phyloP scores from a whole-genome alignment of 1,139 yeast genomes.

The Diutina rugosa region DNA sequence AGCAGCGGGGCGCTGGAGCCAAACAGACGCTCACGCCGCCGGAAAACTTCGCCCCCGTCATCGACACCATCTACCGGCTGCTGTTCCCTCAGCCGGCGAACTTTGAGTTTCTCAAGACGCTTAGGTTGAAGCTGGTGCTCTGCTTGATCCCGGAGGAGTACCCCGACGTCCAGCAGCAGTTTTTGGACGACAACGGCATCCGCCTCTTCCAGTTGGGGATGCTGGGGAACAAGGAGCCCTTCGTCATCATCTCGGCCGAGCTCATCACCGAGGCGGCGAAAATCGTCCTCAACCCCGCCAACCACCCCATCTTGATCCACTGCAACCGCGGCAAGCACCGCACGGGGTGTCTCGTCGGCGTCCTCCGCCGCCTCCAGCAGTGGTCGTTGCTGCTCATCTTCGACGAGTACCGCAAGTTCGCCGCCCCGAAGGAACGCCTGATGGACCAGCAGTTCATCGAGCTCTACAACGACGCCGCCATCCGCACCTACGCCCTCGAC shows the following conservation, averaged over 20 bases:
- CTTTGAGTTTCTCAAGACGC: conserved; percentile 50
- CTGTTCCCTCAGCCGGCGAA: conserved; percentile 83
- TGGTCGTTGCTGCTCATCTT: conserved; percentile 92
- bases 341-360: conserved; percentile 93
- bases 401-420: conserved; percentile 88
- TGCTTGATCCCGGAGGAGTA: conserved; percentile 88
- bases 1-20: background rate
- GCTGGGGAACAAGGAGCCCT: conserved; percentile 94
- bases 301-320: conserved; percentile 86
- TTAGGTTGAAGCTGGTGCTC: conserved; percentile 60
- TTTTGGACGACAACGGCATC: conserved; percentile 48
- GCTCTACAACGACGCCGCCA: conserved; percentile 57
- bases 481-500: conserved; percentile 9
- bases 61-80: conserved; percentile 68
- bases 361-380: conserved; percentile 71
- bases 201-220: conserved; percentile 76
- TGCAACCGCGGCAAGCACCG: conserved; percentile 95
- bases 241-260: conserved; percentile 71
- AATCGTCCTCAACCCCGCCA: conserved; percentile 67
- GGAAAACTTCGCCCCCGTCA: conserved; percentile 81
- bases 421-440: conserved; percentile 90
- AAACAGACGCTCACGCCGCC: conserved; percentile 38
- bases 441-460: conserved; percentile 93
- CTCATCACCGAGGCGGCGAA: conserved; percentile 71
- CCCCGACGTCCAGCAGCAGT: conserved; percentile 62